Percentiles rank a stretch among this genome's conserved stretches.
phyloP scores from a whole-genome alignment of 169 alveolate genomes.

The Cryptosporidium muris region DNA sequence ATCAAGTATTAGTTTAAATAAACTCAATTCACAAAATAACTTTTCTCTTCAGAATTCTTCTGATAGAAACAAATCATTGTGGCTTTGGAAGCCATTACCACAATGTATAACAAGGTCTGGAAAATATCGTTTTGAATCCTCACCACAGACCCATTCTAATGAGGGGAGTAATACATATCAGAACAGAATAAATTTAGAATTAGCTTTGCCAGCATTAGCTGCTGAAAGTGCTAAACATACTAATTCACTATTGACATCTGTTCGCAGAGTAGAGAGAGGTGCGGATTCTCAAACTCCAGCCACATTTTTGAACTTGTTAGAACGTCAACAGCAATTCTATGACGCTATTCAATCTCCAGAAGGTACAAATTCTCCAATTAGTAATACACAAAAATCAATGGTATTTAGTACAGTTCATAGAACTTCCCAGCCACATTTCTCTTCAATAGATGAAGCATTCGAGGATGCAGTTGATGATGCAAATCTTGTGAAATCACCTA shows the following conservation, averaged over 20 bases:
- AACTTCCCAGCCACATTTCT: conserved; percentile 1
- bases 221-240: conserved; percentile 60
- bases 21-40: conserved; percentile 1
- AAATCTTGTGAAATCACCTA: conserved; percentile 39
- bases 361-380: conserved; percentile 12
- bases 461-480: conserved; percentile 71
- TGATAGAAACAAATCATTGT: conserved; percentile 48
- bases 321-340: conserved; percentile 63
- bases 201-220: conserved; percentile 68
- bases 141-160: background rate
- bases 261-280: conserved; percentile 31
- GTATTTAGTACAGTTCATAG: conserved; percentile 45
- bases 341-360: conserved; percentile 68
- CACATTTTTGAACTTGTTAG: conserved; percentile 38
- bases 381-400: conserved; percentile 24
- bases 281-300: conserved; percentile 67
- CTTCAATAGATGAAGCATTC: conserved; percentile 39
- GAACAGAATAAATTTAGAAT: background rate
- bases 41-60: conserved; percentile 11
- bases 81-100: conserved; percentile 71
- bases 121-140: conserved; percentile 32
- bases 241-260: conserved; percentile 44
- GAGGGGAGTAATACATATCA: background rate
- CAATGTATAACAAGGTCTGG: conserved; percentile 48
- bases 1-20: background rate